Conservation (phyloP, 768 basidiomycete species). For the Phylloporus sp. region DNA sequence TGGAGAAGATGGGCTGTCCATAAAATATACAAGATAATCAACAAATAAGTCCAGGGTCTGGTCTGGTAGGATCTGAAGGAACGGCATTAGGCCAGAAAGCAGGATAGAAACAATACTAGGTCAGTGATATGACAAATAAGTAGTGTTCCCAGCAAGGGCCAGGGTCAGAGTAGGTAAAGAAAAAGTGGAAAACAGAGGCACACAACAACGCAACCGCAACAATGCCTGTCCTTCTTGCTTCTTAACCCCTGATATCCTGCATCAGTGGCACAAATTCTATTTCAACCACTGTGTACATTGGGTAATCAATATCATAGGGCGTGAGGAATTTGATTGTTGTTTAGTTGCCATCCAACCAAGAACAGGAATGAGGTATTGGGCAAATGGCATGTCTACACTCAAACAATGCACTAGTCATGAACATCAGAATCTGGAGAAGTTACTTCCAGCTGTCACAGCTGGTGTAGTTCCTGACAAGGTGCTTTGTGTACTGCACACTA, state of each 20-base stretch:
- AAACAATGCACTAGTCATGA: conserved; percentile 6
- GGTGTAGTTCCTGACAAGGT: conserved; percentile 24
- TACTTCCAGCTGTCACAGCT: background rate
- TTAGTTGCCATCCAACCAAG: conserved; percentile 20
- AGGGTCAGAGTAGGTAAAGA: too few relatives aligned
- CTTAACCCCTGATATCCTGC: conserved; percentile 25
- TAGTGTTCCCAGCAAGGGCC: too few relatives aligned
- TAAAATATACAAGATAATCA: too few relatives aligned
- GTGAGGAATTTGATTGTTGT: conserved; percentile 21
- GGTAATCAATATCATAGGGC: conserved; percentile 14
- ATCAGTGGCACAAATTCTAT: conserved; percentile 25
- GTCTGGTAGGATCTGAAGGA: too few relatives aligned
- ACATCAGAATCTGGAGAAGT: conserved; percentile 3
- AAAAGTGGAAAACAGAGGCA: too few relatives aligned
- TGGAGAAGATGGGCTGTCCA: too few relatives aligned
- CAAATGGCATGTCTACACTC: background rate
- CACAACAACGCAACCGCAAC: too few relatives aligned
- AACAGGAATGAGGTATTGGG: background rate
- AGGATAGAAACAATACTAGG: too few relatives aligned
- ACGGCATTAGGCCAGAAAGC: too few relatives aligned
- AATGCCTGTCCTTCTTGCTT: conserved; percentile 17
- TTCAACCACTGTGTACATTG: conserved; percentile 16
- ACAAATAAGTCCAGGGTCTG: too few relatives aligned
- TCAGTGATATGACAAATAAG: too few relatives aligned
- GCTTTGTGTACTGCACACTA: conserved; percentile 30